Evolutionary conservation across 2,329 filamentous ascomycete genomes (phyloP), one percentile per base, ranked within the genome.

Genomic region (Penicillium brasilianum): DNA sequence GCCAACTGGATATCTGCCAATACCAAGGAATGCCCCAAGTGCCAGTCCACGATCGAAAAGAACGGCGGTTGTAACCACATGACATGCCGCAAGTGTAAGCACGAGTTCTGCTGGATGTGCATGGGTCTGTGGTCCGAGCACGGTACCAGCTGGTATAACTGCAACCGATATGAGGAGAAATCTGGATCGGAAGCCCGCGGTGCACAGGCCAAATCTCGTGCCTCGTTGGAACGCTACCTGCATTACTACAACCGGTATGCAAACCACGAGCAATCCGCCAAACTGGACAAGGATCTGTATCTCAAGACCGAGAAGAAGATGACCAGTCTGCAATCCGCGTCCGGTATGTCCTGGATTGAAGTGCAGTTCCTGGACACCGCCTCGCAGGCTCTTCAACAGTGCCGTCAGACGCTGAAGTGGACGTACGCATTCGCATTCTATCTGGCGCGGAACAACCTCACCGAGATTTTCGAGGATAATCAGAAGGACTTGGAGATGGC

Each of bases 101-200:
- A 97, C 73, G 93, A 97, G 73, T 97, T 99, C 73, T 99, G 95
- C 80, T 99, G 95, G 95, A 98, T 99, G 91, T 99, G 95, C 74
- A 99, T 99, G 95, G 95, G 95, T 0, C 83, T 97, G 0, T 99
- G 95, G 95, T 96, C 93, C 0, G 95, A 99, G 78, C 95, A 99
- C 75, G 95, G 95, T 65, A 99, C 94, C 3, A 97, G 92, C 79
- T 99, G 95, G 95, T 99, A 99, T 83, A 99, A 97, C 78, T 99
- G 95, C 84, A 99, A 97, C 75, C 86, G 95, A 9, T 99, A 90
- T 71, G 95, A 99, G 74, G 95, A 98, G 80, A 97, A 95, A 84
- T 96, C 92, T 66, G 95, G 95, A 1, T 84, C 88, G 0, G 93
- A 97, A 59, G 95, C 95, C 4, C 86, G 95, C 37, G 93, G 96